phyloP scores from a whole-genome alignment of 495 filamentous ascomycete species.

The Staphylotrichum longicolle region DNA sequence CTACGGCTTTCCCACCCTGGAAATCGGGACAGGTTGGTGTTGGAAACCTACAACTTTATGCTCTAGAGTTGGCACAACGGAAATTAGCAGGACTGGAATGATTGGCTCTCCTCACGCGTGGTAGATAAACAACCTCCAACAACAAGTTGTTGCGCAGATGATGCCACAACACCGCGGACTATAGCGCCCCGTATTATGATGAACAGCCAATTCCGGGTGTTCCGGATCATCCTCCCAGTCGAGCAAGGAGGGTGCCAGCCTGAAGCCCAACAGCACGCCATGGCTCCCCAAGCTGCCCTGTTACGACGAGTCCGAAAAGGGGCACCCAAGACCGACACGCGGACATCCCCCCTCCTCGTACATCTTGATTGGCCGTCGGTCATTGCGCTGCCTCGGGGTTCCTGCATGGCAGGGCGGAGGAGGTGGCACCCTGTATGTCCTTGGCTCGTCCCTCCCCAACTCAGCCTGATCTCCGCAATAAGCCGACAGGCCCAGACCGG shows the following conservation, averaged over 20 bases:
- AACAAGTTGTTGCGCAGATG: no score
- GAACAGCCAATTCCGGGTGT: neutral
- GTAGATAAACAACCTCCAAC: no score
- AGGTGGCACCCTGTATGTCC: neutral
- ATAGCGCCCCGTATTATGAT: neutral
- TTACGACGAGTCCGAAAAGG: neutral
- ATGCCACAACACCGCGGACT: no score
- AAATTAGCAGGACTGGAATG: no score
- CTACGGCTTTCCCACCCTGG: no score
- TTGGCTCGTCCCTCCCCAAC: conserved; percentile 8
- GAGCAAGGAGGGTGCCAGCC: no score
- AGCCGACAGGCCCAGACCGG: neutral
- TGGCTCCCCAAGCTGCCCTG: neutral
- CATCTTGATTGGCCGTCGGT: conserved; percentile 4
- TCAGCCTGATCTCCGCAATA: conserved; percentile 15
- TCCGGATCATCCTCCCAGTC: neutral
- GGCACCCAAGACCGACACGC: neutral
- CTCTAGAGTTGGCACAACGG: no score
- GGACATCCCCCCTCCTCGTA: neutral
- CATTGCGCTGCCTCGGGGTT: neutral
- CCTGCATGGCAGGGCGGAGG: conserved; percentile 6
- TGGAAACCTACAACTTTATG: no score
- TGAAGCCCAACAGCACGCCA: neutral
- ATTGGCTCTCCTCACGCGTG: no score
- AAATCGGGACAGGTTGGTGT: no score